Base-by-base conservation (phyloP, 225 moss, liverwort and hornwort genomes). In the Pseudoscleropodium purum region DNA sequence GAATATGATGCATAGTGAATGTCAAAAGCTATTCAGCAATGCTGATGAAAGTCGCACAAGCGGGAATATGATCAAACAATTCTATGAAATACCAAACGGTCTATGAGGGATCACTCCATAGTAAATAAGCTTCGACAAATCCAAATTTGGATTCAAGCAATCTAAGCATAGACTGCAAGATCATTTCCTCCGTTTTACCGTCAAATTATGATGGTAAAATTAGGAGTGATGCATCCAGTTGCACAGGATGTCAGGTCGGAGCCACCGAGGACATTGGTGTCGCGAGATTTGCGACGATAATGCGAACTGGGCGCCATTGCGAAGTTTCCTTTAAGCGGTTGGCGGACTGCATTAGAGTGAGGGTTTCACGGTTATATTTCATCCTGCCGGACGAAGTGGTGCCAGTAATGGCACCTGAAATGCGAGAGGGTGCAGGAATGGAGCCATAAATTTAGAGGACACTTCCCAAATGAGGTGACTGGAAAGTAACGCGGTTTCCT, bases 401-500 rank as follows among this genome's bases (percentile, higher is more conserved):
- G 84, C 89, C 57, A 31, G 79, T 65, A 83, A 83, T 87, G 51
- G 84, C 34, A 87, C 73, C 29, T 15, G 84, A 84, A 73, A 88
- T 45, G 49, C 67, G 60, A 68, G 75, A 74, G 75, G 34, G 18
- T 20, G 29, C 17, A 11, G 69, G 21, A 34, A 82, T 16, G 59
- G 61, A 68, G 88, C 15, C 33, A 33, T 63, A 85, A 89, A 84
- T 84, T 80, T 79, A 84, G 89, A 65, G 29, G 73, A 39, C 37
- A 36, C 41, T 82, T 18, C 56, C 74, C 12, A 33, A 85, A 70
- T 30, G 85, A 31, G 86, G 31, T 31, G 37, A 31, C 47, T 23
- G 57, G 73, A 49, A 87, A 77, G 62, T 26, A 54, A 91, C 87
- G 91, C 89, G 87, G 74, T 84, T 91, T 91, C 89, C 75, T 65